Percentiles rank a stretch among this genome's conserved stretches.
Conservation (phyloP, 2,329 filamentous ascomycete genomes). For the Penicillium freii region DNA sequence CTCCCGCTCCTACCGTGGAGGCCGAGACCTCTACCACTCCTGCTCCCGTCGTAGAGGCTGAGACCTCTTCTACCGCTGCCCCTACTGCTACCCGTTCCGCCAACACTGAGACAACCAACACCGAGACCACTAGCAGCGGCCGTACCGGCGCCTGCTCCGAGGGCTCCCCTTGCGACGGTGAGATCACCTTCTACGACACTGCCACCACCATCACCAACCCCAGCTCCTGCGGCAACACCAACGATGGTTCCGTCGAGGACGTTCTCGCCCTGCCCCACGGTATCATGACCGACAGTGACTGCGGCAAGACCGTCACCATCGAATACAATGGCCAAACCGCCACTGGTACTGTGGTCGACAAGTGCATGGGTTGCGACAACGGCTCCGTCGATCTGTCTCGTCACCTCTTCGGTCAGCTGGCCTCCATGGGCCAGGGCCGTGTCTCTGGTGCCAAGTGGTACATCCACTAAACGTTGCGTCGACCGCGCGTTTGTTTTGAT, state of each 20-base stretch:
- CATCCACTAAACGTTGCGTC: slow-evolving; percentile 32
- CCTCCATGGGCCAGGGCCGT: slow-evolving; percentile 38
- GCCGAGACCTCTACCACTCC: slow-evolving; percentile 10
- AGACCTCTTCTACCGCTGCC: not conserved
- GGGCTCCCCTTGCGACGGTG: slow-evolving; percentile 48
- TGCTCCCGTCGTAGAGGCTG: not conserved
- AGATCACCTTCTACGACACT: slow-evolving; percentile 72
- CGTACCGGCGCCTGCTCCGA: slow-evolving; percentile 28
- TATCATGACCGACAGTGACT: slow-evolving; percentile 70
- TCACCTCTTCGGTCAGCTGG: slow-evolving; percentile 56
- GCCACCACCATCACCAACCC: slow-evolving; percentile 57
- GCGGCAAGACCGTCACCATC: slow-evolving; percentile 67
- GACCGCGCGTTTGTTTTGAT: slow-evolving; percentile 15
- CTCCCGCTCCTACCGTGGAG: slow-evolving; percentile 5
- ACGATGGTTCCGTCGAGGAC: slow-evolving; percentile 55
- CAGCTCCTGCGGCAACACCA: slow-evolving; percentile 61
- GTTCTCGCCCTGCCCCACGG: slow-evolving; percentile 67
- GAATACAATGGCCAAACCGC: slow-evolving; percentile 57
- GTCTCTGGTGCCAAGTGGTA: slow-evolving; percentile 44
- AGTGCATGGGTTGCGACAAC: slow-evolving; percentile 67
- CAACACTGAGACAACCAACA: slow-evolving; percentile 10
- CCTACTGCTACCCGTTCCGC: not conserved
- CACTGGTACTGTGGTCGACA: slow-evolving; percentile 65
- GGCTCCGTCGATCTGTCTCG: slow-evolving; percentile 61
- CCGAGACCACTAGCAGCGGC: slow-evolving; percentile 14